These are phyloP conservation scores for Colletotrichum kahawae DNA, from an alignment of 2,329 filamentous ascomycete species.

Conservation along the genomic window DNA sequence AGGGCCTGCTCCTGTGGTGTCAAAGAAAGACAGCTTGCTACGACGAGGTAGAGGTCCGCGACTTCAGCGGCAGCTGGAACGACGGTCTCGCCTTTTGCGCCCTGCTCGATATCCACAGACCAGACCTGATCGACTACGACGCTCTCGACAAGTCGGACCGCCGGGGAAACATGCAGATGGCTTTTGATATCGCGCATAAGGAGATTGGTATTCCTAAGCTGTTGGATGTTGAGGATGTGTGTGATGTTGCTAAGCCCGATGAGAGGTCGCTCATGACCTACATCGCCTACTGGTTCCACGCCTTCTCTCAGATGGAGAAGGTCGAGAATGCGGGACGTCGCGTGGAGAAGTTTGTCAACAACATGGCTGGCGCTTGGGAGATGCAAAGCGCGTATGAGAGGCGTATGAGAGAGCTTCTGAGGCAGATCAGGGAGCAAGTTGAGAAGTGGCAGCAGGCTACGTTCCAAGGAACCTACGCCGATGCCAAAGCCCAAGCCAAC, in stretches of 20 bases:
- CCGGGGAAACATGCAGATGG: slow-evolving; percentile 95
- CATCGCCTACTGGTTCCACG: slow-evolving; percentile 99
- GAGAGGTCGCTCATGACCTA: slow-evolving; percentile 99
- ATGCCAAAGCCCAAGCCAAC: slow-evolving; percentile 85
- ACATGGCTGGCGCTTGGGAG: slow-evolving; percentile 99
- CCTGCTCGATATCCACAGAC: slow-evolving; percentile 93
- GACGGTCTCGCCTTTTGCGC: slow-evolving; percentile 97
- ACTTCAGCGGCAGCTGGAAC: slow-evolving; percentile 97
- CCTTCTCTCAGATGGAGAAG: slow-evolving; percentile 98
- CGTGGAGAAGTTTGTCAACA: slow-evolving; percentile 98
- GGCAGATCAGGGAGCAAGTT: slow-evolving; percentile 75
- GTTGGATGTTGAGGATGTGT: slow-evolving; percentile 97
- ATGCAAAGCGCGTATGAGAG: slow-evolving; percentile 98
- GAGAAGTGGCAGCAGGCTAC: slow-evolving; percentile 77
- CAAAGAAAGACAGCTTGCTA: slow-evolving; percentile 99
- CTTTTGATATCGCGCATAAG: slow-evolving; percentile 93
- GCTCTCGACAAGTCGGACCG: slow-evolving; percentile 92
- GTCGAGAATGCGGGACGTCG: slow-evolving; percentile 96
- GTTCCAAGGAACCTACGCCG: slow-evolving; percentile 90
- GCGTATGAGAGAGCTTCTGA: slow-evolving; percentile 83
- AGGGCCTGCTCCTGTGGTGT: slow-evolving; percentile 94
- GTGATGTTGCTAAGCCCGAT: slow-evolving; percentile 93
- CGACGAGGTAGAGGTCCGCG: slow-evolving; percentile 92
- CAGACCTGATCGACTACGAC: slow-evolving; percentile 97
- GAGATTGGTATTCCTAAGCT: slow-evolving; percentile 97